Base-by-base conservation (phyloP, 129 eudicot genomes). In the Tagetes patula region DNA sequence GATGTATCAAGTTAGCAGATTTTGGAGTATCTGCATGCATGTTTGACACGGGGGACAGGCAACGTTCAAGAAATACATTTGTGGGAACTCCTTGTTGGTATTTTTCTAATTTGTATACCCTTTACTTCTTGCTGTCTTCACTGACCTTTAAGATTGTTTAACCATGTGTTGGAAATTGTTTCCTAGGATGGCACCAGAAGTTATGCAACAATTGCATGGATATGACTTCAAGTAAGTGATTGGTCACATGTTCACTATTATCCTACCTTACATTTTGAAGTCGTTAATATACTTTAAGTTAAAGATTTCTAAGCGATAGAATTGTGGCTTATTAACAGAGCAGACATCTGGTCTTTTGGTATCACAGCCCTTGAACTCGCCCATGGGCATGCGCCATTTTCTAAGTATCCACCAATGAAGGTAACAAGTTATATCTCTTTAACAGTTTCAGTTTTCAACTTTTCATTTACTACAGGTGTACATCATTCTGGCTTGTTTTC, bases 71-170 rank as follows among this genome's bases (percentile, higher is more conserved):
- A 77, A 93, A 93, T 73, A 93, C 96, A 49, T 93, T 93, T 82
- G 98, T 93, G 75, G 98, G 98, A 65, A 93, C 98, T 72, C 98
- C 98, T 45, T 93, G 98, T 84, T 93, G 98, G 98, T 93, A 87
- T 63, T 56, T 75, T 27, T 8, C 61, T 27, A 3, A 65, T 31
- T 46, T 9, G 71, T 58, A 40, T 53, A 7, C 65, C 32, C 68
- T 53, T 9, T 43, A 10, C 20, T 61, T 48, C 53, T 69, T 60
- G 31, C 34, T 70, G 42, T 72, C 48, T 46, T 41, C 34, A 33
- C 45, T 71, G 36, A 53, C 50, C 52, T 34, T 68, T 34, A 67
- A 54, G 48, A 46, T 77, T 69, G 45, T 73, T 68, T 73, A 52
- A 77, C 75, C 72, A n/a, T 68, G 53, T 80, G 20, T 72, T 82